Base-by-base conservation (phyloP, 768 basidiomycete genomes). In the Pisolithus sp. region DNA sequence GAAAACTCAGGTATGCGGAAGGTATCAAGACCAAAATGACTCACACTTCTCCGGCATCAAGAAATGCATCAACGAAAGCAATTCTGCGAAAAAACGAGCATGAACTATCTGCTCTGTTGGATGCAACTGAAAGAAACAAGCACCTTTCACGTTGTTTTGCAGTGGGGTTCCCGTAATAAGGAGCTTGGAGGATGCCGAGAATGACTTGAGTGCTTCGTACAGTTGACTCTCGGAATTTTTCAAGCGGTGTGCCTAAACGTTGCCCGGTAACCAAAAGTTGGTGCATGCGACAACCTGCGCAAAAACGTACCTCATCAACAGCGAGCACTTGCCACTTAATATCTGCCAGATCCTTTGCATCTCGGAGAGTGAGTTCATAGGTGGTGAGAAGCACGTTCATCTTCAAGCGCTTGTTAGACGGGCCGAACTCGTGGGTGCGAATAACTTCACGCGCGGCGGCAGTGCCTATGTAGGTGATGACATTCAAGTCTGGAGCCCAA, bases 91-190 rank as follows among this genome's bases (percentile, higher is more conserved):
- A 49, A 46, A 38, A 49, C 34, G 23, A 40, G 18, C 51, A 46
- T 44, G 58, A 39, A 59, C 53, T 39, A 48, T 58, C 23, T 24
- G 31, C 39, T 34, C 21, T 18, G 24, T 54, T 31, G 37, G 37
- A n/a, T 20, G 23, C 44, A 47, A 24, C 36, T 39, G 18, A 40
- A 20, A 42, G 52, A 37, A 31, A 51, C 49, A 26, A 62, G 41
- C 59, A 93, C 94, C 94, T 76, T 93, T 97, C 60, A 99, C 95
- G 65, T 96, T 99, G 73, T 99, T 99, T 69, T 99, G 96, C 50
- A 99, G 74, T 23, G 96, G 96, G 2, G 96, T 99, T 15, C 96
- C 96, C 1, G 96, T 99, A 66, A 99, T 98, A 60, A 99, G 82
- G 51, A 99, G 78, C 71, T 95, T 93, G 36, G 89, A 93, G 4